Evolutionary conservation across 2,329 filamentous ascomycete genomes (phyloP).

Genomic region (Mariannaea elegans): DNA sequence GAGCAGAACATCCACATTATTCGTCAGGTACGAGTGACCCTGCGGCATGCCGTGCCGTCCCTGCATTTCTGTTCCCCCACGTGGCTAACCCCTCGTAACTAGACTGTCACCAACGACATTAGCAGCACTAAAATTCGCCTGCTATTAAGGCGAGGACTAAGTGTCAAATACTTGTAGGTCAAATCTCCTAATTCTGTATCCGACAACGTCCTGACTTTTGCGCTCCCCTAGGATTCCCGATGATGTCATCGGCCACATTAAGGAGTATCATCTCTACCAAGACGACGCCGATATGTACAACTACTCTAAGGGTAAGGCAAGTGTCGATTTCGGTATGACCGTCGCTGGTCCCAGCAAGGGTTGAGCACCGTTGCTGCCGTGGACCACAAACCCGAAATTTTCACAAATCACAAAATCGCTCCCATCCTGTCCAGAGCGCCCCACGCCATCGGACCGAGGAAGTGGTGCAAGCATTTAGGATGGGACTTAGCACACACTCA

Average conservation of each 20-base stretch:
- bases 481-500: neutral
- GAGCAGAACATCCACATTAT: constrained; percentile 89
- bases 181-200: neutral
- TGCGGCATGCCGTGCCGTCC: too few species aligned
- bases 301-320: constrained; percentile 39
- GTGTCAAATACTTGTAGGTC: constrained; percentile 71
- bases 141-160: constrained; percentile 82
- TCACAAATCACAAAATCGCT: constrained; percentile 1
- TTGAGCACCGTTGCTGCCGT: constrained; percentile 27
- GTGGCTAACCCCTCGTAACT: constrained; percentile 44
- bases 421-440: neutral
- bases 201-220: neutral
- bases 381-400: neutral
- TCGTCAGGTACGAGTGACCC: constrained; percentile 53
- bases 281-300: constrained; percentile 52
- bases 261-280: constrained; percentile 71
- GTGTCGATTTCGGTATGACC: constrained; percentile 16
- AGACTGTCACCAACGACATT: constrained; percentile 84
- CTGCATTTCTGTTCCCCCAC: neutral
- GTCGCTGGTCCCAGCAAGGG: constrained; percentile 40
- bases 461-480: constrained; percentile 1
- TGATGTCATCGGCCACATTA: constrained; percentile 78
- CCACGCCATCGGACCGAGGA: neutral
- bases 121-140: constrained; percentile 85
- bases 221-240: constrained; percentile 61